Evolutionary conservation across 2,329 filamentous ascomycete genomes (phyloP), one percentile per base, ranked within the genome.

Genomic region (Ophiostoma pallidulum): DNA sequence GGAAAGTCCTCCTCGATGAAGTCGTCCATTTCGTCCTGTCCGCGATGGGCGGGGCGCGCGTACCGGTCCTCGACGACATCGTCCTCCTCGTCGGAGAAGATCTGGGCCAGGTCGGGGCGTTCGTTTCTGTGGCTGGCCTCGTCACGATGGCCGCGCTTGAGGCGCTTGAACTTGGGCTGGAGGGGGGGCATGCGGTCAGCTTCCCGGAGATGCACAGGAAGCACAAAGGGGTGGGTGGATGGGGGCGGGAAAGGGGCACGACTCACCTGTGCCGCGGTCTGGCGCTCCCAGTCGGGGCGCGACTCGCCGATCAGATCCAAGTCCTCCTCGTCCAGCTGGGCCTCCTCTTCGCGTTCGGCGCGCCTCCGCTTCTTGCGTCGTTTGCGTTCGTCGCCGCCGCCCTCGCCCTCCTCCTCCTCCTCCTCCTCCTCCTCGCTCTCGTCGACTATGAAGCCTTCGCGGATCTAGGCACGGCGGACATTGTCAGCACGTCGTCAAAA

Each of bases 1-100:
- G 89, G 86, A 52, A 88, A 90, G 58, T 97, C 92, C 58, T 96
- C 89, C 62, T 97, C 91, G 60, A 98, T 98, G 65, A 98, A 98
- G 62, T 91, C 90, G 51, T 88, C 88, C 64, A 94, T 87, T 59
- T 94, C 88, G 63, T 94, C 86, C 52, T 77, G 72, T 31, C 73
- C 72, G 50, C 84, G 75, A 52, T 78, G 77, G 53, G 64, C 70
- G 5, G 71, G 65, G 53, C 76, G 67, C 29, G 66, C 67, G 49
- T 77, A 78, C 49, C 73, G 67, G 33, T 76, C 73, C 6, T 78
- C 75, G 47, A 53, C 74, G 49, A 75, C 79, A 16, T 85, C 80
- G 47, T 94, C 90, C 53, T 97, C 91, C 45, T 96, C 91, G 56
- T 95, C 91, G 31, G 87, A 90, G 65, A 98, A 98, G 56, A 98